Percentiles rank a stretch among this genome's conserved stretches.
phyloP scores from a whole-genome alignment of 176 grass and related monocot genomes.

The Ensete ventricosum region DNA sequence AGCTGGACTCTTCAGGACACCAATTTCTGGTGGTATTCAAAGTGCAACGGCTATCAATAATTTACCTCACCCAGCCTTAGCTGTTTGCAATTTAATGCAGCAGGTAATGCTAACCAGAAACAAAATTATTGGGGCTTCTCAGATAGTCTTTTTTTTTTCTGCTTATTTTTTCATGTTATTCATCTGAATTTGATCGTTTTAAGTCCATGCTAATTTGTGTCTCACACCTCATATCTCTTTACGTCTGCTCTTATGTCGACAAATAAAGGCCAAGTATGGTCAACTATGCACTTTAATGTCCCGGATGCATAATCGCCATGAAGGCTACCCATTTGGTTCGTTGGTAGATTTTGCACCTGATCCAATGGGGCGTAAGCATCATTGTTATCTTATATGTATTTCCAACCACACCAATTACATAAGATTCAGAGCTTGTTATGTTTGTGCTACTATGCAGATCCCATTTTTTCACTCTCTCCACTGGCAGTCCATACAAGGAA shows the following conservation, averaged over 20 bases:
- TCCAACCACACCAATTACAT: neutral
- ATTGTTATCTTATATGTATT: neutral
- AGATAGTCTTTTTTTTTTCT: neutral
- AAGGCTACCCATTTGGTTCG: constrained; percentile 86
- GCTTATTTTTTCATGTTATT: neutral
- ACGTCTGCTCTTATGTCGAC: neutral
- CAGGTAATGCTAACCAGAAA: constrained; percentile 32
- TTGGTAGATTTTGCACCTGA: constrained; percentile 90
- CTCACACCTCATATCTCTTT: neutral
- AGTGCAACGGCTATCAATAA: constrained; percentile 67
- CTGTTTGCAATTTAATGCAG: constrained; percentile 90
- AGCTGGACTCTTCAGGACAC: constrained; percentile 84
- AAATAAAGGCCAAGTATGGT: constrained; percentile 61
- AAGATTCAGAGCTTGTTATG: neutral
- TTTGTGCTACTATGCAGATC: constrained; percentile 44
- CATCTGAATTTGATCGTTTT: neutral
- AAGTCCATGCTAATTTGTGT: neutral
- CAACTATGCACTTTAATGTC: constrained; percentile 93
- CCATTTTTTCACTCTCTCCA: constrained; percentile 85
- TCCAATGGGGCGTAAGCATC: constrained; percentile 75
- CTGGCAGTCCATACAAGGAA: constrained; percentile 94
- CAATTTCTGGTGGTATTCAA: constrained; percentile 88
- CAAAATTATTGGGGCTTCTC: neutral
- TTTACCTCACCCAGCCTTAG: constrained; percentile 76
- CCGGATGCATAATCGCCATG: constrained; percentile 74